Evolutionary conservation across 1,284 basidiomycete species (phyloP).

Genomic region (Boletus semigastroideus): DNA sequence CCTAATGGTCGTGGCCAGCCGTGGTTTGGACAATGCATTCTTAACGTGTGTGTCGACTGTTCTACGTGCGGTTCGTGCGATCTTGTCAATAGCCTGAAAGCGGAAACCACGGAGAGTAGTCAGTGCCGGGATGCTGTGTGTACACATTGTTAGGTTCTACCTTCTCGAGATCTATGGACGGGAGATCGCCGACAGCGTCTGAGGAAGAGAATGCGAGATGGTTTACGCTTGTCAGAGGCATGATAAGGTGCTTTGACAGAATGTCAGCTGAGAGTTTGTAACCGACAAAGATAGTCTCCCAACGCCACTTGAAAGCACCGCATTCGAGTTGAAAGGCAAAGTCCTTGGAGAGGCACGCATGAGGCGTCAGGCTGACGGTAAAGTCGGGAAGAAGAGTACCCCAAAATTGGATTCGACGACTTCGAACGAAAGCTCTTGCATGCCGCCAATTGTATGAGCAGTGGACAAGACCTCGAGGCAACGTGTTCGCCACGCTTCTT

Average conservation of each 20-base stretch:
- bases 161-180: constrained; percentile 63
- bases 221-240: constrained; percentile 67
- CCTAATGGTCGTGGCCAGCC: constrained; percentile 59
- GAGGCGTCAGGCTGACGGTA: constrained; percentile 8
- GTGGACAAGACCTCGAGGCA: constrained; percentile 52
- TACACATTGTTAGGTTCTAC: constrained; percentile 34
- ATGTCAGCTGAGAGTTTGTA: constrained; percentile 64
- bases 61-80: constrained; percentile 64
- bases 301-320: constrained; percentile 68
- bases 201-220: constrained; percentile 64
- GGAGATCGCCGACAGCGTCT: constrained; percentile 52
- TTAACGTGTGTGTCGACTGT: constrained; percentile 68
- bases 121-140: constrained; percentile 3
- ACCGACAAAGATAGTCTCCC: constrained; percentile 68
- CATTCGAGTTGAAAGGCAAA: constrained; percentile 59
- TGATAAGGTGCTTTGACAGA: constrained; percentile 71
- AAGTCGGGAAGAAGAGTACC: constrained; percentile 36
- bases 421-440: constrained; percentile 59
- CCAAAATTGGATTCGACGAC: constrained; percentile 55
- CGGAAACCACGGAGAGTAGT: constrained; percentile 3
- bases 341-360: constrained; percentile 47
- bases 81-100: constrained; percentile 61
- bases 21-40: constrained; percentile 65
- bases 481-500: constrained; percentile 53
- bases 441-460: constrained; percentile 57